These are phyloP conservation scores for Xylariales sp. DNA, from an alignment of 2,329 filamentous ascomycete genomes.

Conservation along the genomic window DNA sequence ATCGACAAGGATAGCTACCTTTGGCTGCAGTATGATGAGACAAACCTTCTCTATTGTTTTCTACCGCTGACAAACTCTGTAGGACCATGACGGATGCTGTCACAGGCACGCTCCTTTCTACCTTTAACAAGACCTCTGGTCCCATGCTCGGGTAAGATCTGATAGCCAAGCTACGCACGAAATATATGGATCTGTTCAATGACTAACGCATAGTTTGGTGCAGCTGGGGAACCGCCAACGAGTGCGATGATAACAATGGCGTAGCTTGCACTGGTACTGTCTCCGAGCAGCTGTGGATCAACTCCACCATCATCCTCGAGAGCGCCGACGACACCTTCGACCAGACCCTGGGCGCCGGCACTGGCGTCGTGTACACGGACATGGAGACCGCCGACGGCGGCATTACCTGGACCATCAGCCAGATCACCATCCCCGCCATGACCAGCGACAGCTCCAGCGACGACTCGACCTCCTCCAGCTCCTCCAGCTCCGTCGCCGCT, in stretches of 20 bases:
- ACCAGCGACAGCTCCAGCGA: too few species aligned
- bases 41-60: too few species aligned
- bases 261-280: slow-evolving; percentile 2
- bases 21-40: too few species aligned
- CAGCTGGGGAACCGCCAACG: slow-evolving; percentile 4
- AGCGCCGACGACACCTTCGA: neutral
- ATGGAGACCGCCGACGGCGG: slow-evolving; percentile 1
- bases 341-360: neutral
- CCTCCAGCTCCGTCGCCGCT: too few species aligned
- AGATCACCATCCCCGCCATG: slow-evolving; percentile 6
- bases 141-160: too few species aligned
- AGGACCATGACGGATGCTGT: slow-evolving; percentile 6
- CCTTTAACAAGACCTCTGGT: slow-evolving; percentile 6
- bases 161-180: too few species aligned
- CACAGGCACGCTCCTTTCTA: slow-evolving; percentile 4
- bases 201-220: slow-evolving; percentile 3
- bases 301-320: slow-evolving; percentile 6
- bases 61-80: too few species aligned
- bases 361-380: slow-evolving; percentile 2
- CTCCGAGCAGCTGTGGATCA: slow-evolving; percentile 3
- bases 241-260: slow-evolving; percentile 4
- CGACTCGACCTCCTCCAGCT: too few species aligned
- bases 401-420: slow-evolving; percentile 3
- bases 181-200: too few species aligned
- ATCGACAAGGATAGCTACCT: slow-evolving; percentile 2